Evolutionary conservation across 257 asterid genomes (phyloP).

Genomic region (Ocimum tenuiflorum): DNA sequence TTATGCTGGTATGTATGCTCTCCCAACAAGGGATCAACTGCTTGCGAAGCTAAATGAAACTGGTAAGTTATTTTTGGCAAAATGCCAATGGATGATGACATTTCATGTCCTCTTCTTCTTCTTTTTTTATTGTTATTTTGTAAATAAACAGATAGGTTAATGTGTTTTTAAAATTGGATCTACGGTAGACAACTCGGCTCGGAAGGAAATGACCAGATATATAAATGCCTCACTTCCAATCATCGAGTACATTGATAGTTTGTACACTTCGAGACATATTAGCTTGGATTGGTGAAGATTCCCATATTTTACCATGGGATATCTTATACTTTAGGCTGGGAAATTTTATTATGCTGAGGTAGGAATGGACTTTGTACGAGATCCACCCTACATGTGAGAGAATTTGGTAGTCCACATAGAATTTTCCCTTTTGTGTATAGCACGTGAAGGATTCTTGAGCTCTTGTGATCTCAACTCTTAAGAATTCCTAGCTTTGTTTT

Average conservation of each 20-base stretch:
- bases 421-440: too few relatives aligned
- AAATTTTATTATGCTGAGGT: too few relatives aligned
- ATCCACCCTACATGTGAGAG: too few relatives aligned
- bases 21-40: conserved; percentile 86
- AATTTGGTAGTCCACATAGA: too few relatives aligned
- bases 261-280: conserved; percentile 58
- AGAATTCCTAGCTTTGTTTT: background rate
- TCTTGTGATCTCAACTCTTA: background rate
- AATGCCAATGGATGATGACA: too few relatives aligned
- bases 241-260: conserved; percentile 68
- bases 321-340: conserved; percentile 9
- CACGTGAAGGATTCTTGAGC: background rate
- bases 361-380: too few relatives aligned
- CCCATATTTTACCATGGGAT: background rate
- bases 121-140: too few relatives aligned
- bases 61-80: too few relatives aligned
- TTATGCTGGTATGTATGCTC: conserved; percentile 94
- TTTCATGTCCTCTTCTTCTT: too few relatives aligned
- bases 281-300: conserved; percentile 61
- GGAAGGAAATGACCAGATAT: conserved; percentile 70
- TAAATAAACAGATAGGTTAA: too few relatives aligned
- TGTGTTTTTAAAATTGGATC: background rate
- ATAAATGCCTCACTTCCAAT: conserved; percentile 68
- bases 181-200: conserved; percentile 58
- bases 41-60: conserved; percentile 70